phyloP scores from a whole-genome alignment of 2,329 filamentous ascomycete genomes.

The Diaporthe vexans region DNA sequence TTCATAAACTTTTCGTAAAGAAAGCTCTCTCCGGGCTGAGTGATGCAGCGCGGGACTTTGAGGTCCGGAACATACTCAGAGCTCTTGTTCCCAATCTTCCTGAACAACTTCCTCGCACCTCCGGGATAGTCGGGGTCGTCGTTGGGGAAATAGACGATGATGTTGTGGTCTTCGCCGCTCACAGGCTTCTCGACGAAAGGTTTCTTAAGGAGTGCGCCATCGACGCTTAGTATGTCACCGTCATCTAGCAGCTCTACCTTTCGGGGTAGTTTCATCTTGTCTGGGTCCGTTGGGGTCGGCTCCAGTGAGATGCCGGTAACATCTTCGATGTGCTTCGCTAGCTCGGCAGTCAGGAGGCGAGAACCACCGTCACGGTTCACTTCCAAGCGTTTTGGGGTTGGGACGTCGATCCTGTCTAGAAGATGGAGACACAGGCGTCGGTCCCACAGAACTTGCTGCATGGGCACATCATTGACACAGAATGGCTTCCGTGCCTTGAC shows the following conservation, averaged over 20 bases:
- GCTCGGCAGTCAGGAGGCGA: conserved; percentile 80
- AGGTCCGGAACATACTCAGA: conserved; percentile 91
- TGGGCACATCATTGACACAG: conserved; percentile 96
- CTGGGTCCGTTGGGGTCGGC: conserved; percentile 76
- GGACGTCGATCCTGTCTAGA: conserved; percentile 89
- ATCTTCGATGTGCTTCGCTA: conserved; percentile 84
- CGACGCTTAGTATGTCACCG: conserved; percentile 88
- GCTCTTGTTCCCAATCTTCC: conserved; percentile 99
- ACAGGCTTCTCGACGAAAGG: conserved; percentile 99
- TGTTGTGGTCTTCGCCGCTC: conserved; percentile 99
- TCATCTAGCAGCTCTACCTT: conserved; percentile 91
- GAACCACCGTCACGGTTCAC: conserved; percentile 95
- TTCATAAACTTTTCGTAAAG: conserved; percentile 98
- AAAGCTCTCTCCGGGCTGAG: conserved; percentile 86
- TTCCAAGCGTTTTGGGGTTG: conserved; percentile 89
- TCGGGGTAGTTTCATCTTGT: conserved; percentile 68
- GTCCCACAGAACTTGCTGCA: conserved; percentile 98
- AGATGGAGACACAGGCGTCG: conserved; percentile 89
- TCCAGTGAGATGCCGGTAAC: conserved; percentile 83
- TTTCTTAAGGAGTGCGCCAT: conserved; percentile 85
- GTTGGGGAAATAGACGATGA: conserved; percentile 95
- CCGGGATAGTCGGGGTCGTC: conserved; percentile 77
- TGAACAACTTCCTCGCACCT: conserved; percentile 91
- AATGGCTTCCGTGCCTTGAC: conserved; percentile 94
- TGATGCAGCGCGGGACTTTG: conserved; percentile 82